Percentiles rank a stretch among this genome's conserved stretches.
Evolutionary conservation across 257 asterid species (phyloP).

Genomic region (Phtheirospermum japonicum): DNA sequence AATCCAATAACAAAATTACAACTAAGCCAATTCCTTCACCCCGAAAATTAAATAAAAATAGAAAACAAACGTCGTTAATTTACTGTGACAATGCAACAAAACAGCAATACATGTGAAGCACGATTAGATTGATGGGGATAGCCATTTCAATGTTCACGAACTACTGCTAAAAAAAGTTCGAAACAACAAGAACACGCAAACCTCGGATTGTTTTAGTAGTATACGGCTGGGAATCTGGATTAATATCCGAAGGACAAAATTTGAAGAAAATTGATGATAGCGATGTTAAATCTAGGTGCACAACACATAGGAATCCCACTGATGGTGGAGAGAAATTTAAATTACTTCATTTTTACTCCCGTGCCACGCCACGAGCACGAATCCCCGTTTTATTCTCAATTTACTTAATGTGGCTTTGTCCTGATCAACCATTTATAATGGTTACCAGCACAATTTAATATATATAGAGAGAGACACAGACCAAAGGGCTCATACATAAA

Average conservation of each 20-base stretch:
- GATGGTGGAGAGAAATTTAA: background rate
- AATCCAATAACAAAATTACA: constrained; percentile 23
- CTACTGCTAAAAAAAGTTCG: constrained; percentile 12
- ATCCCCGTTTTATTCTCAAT: background rate
- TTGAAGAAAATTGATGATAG: constrained; percentile 9
- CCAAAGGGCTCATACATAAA: too few relatives aligned
- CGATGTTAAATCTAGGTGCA: constrained; percentile 27
- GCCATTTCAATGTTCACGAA: constrained; percentile 14
- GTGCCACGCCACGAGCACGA: background rate
- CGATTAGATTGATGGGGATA: constrained; percentile 17
- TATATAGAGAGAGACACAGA: too few relatives aligned
- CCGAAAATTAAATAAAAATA: too few relatives aligned
- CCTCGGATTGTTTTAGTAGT: constrained; percentile 5
- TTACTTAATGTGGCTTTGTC: background rate
- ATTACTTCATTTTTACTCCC: background rate
- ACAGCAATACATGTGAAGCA: background rate
- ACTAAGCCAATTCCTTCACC: constrained; percentile 22
- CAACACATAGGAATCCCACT: constrained; percentile 31
- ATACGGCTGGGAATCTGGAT: background rate
- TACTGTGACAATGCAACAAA: constrained; percentile 8
- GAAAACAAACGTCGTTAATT: background rate
- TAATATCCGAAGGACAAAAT: background rate
- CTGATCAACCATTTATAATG: too few relatives aligned
- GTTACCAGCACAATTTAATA: too few relatives aligned
- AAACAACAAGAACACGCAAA: constrained; percentile 8